Conservation (phyloP, 73 alveolate species). For the Symbiodinium natans region DNA sequence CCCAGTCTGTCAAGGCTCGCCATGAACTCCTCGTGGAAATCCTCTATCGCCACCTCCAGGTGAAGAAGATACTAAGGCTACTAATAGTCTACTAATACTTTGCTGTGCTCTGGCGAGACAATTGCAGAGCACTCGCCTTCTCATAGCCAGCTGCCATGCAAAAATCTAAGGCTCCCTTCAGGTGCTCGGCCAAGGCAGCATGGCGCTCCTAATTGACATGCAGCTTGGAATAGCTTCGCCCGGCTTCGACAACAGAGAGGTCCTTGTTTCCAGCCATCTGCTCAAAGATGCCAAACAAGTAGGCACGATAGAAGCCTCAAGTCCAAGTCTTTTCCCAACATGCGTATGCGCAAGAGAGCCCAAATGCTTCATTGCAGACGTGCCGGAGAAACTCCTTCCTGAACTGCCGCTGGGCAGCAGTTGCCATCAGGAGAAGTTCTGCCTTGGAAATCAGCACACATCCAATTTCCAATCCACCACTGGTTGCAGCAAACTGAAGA, state of each 20-base stretch:
- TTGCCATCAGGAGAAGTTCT: slow-evolving; percentile 2
- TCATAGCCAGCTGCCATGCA: slow-evolving; percentile 50
- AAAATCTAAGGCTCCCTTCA: slow-evolving; percentile 28
- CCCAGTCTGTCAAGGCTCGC: not conserved
- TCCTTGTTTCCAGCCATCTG: slow-evolving; percentile 81
- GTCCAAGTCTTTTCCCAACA: no score
- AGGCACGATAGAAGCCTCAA: slow-evolving; percentile 66
- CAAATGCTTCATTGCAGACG: no score
- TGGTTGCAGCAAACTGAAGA: no score
- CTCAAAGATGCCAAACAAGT: slow-evolving; percentile 62
- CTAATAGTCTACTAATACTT: no score
- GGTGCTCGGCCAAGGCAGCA: slow-evolving; percentile 6
- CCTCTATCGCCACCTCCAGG: slow-evolving; percentile 63
- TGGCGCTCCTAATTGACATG: slow-evolving; percentile 65
- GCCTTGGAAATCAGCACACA: not conserved
- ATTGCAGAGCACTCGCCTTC: not conserved
- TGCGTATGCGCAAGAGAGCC: no score
- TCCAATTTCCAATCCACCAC: not conserved
- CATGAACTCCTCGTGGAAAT: slow-evolving; percentile 61
- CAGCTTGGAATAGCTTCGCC: no score
- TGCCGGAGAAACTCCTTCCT: no score
- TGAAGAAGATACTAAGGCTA: not conserved
- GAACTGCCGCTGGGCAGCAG: not conserved
- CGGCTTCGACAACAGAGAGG: no score
- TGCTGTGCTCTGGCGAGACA: not conserved